These are phyloP conservation scores for Fragilariopsis cylindrus DNA, from an alignment of 108 stramenopile species.

Conservation along the genomic window DNA sequence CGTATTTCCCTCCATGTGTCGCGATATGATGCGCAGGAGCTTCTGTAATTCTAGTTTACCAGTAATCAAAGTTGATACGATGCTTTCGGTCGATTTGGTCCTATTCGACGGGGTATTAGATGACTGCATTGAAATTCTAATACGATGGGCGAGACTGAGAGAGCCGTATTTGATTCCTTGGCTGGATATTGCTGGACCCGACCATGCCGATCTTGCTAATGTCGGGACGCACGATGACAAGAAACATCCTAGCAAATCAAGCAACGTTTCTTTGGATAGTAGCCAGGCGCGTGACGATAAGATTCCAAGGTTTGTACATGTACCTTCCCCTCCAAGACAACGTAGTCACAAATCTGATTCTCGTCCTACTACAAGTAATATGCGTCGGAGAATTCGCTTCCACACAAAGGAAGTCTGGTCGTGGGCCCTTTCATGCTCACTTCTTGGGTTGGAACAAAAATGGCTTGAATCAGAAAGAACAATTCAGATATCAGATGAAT, in stretches of 20 bases:
- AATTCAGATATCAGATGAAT: neutral
- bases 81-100: neutral
- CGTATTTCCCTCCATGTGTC: slow-evolving; percentile 20
- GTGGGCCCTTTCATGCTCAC: slow-evolving; percentile 33
- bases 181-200: slow-evolving; percentile 32
- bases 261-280: neutral
- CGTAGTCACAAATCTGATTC: neutral
- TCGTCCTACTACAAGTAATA: neutral
- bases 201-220: neutral
- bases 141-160: slow-evolving; percentile 28
- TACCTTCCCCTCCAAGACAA: slow-evolving; percentile 6
- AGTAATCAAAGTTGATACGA: neutral
- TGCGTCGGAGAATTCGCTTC: slow-evolving; percentile 7
- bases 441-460: slow-evolving; percentile 31
- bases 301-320: slow-evolving; percentile 20
- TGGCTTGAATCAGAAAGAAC: slow-evolving; percentile 30
- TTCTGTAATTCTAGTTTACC: neutral
- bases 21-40: slow-evolving; percentile 12
- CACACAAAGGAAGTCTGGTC: slow-evolving; percentile 32
- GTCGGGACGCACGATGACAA: neutral
- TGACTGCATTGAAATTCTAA: slow-evolving; percentile 24
- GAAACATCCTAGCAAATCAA: neutral
- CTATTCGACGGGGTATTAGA: slow-evolving; percentile 14
- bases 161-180: slow-evolving; percentile 37
- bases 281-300: no score